Conservation (phyloP, 2,329 filamentous ascomycete genomes). For the Xylariaceae sp. region DNA sequence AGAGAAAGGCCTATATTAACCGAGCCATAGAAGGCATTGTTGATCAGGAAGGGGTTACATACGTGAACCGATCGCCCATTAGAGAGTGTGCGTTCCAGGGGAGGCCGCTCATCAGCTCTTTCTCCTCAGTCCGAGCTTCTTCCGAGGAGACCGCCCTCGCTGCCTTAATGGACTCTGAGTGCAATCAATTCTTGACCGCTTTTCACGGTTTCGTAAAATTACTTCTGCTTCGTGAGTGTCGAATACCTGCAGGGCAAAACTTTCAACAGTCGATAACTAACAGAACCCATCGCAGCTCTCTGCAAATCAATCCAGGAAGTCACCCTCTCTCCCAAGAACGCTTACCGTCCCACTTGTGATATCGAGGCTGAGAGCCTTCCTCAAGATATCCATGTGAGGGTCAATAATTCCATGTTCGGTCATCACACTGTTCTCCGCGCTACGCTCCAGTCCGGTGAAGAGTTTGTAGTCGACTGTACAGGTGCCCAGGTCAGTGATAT, state of each 20-base stretch:
- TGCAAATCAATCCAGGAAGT: conserved; percentile 8
- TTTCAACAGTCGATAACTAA: conserved; percentile 1
- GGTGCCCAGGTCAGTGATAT: conserved; percentile 10
- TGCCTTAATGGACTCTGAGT: conserved; percentile 4
- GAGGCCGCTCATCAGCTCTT: conserved; percentile 2
- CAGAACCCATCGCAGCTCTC: conserved; percentile 1
- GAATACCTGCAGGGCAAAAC: background rate
- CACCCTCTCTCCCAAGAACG: conserved; percentile 3
- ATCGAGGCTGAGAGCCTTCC: too few species aligned
- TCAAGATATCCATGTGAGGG: background rate
- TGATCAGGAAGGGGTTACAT: conserved; percentile 7
- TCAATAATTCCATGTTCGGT: conserved; percentile 2
- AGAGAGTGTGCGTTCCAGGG: conserved; percentile 4
- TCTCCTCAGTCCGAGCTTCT: conserved; percentile 2
- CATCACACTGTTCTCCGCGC: conserved; percentile 5
- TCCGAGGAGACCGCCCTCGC: conserved; percentile 9
- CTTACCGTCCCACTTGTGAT: conserved; percentile 6
- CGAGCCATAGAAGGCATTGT: background rate
- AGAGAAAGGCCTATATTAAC: conserved; percentile 5
- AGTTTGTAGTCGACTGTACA: conserved; percentile 6
- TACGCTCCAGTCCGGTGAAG: conserved; percentile 9
- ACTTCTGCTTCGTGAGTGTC: conserved; percentile 7
- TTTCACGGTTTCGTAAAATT: conserved; percentile 4
- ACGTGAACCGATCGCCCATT: background rate
- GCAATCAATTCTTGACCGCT: background rate